These are phyloP conservation scores for Beauveria bassiana DNA, from an alignment of 2,329 filamentous ascomycete genomes.

Conservation along the genomic window DNA sequence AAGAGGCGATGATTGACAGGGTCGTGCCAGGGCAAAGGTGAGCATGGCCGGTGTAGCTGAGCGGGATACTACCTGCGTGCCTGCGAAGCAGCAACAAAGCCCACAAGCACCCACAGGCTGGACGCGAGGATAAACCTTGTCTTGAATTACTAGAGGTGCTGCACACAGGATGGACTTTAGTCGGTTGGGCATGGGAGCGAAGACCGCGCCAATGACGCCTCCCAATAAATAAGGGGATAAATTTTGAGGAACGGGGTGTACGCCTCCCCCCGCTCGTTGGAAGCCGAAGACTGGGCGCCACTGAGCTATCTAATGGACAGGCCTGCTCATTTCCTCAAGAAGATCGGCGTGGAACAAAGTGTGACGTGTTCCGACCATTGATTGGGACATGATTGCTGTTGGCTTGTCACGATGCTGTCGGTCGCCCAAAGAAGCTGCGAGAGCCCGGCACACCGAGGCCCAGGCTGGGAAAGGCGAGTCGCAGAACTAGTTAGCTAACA, in stretches of 20 bases:
- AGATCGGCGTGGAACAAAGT: background rate
- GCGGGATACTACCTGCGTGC: background rate
- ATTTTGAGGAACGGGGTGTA: background rate
- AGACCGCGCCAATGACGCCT: background rate
- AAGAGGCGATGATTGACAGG: slow-evolving; percentile 1
- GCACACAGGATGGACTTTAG: background rate
- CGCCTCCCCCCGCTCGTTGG: background rate
- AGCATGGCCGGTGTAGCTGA: slow-evolving; percentile 1
- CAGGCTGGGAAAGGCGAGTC: background rate
- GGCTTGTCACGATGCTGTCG: background rate
- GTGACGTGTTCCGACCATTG: background rate
- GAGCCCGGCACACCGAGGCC: background rate
- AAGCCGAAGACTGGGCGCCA: background rate
- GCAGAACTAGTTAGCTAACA: background rate
- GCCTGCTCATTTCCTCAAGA: slow-evolving; percentile 3
- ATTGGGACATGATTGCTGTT: background rate
- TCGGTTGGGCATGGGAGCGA: background rate
- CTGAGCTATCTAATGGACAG: background rate
- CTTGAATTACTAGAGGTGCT: background rate
- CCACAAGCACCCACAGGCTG: background rate
- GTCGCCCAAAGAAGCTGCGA: background rate
- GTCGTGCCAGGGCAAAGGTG: background rate
- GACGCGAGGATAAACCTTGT: slow-evolving; percentile 4
- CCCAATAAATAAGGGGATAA: background rate
- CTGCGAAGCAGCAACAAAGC: background rate